A percentile compares a stretch with the other conserved stretches of the same genome.
phyloP scores from a whole-genome alignment of 306 rosid genomes.

The Chamaecrista fasciculata region DNA sequence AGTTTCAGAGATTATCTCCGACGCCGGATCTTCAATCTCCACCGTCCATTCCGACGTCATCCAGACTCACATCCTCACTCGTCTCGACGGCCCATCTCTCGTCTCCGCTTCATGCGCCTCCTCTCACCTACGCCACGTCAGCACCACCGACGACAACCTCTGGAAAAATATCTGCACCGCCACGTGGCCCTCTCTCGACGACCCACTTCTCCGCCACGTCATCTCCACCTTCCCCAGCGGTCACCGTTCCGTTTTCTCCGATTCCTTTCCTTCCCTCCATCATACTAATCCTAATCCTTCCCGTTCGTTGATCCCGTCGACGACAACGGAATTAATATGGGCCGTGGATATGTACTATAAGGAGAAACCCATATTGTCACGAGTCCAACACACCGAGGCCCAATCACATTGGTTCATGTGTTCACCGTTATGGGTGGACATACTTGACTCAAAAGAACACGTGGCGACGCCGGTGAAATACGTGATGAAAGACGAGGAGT shows the following conservation, averaged over 20 bases:
- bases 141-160: slow-evolving; percentile 46
- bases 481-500: slow-evolving; percentile 27
- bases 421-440: slow-evolving; percentile 54
- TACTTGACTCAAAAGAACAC: slow-evolving; percentile 53
- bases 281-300: neutral
- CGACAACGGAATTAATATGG: slow-evolving; percentile 47
- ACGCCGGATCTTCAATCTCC: slow-evolving; percentile 23
- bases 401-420: slow-evolving; percentile 43
- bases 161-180: slow-evolving; percentile 57
- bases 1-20: neutral
- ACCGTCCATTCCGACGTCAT: slow-evolving; percentile 62
- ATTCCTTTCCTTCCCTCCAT: slow-evolving; percentile 62
- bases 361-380: slow-evolving; percentile 50
- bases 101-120: slow-evolving; percentile 52
- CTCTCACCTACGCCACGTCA: slow-evolving; percentile 50
- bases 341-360: slow-evolving; percentile 68
- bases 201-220: slow-evolving; percentile 29
- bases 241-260: slow-evolving; percentile 72
- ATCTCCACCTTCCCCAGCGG: slow-evolving; percentile 56
- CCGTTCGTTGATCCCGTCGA: neutral
- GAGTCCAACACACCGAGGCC: slow-evolving; percentile 42
- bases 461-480: slow-evolving; percentile 44
- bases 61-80: slow-evolving; percentile 61
- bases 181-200: slow-evolving; percentile 63
- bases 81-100: slow-evolving; percentile 68